Evolutionary conservation across 257 asterid species (phyloP), one percentile per base, ranked within the genome.

Genomic region (Voacanga thouarsii): DNA sequence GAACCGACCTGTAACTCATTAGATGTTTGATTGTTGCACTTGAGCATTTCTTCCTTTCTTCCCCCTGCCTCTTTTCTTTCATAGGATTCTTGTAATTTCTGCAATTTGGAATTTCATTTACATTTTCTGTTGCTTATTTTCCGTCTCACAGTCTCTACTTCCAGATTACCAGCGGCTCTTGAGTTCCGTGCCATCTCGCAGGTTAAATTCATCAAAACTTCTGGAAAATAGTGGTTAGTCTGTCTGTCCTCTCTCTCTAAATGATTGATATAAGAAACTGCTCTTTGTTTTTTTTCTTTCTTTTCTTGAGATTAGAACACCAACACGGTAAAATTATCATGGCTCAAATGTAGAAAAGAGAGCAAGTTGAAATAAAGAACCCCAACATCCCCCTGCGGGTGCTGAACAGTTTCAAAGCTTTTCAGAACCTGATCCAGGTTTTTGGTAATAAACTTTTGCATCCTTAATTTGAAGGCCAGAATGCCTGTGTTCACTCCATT

Each of bases 161-260:
- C 97, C 94, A 87, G 98, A 96, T 87, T 96, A 96, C 86, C 98
- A 90, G 86, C 94, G 96, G 76, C 98, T 96, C 82, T 81, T 96
- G 91, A 89, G 97, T 88, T 89, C 97, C 81, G 81, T 72, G 76
- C 99, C 99, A 71, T 87, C 97, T 85, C 97, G 99, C 86, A 90
- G 99, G 85, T 89, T 96, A 87, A 96, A 96, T 90, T 88, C 99
- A 80, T 90, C 97, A 78, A 96, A 93, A 87, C 98, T 96, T 87
- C 87, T 90, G 81, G 99, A 96, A 82, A 92, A 94, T 87, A 82
- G 99, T 57, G 99, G 98, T 82, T 55, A 61, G 82, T 61, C 65
- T 64, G 71, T 68, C 37, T 37, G 4, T 41, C 60, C 37, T 28
- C 10, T 64, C 65, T 74, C 24, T 67, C 50, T 43, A 44, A 33